Evolutionary conservation across 192 early-diverging fungal genomes (phyloP), one percentile per base, ranked within the genome.

Genomic region (Entomortierella chlamydospora): DNA sequence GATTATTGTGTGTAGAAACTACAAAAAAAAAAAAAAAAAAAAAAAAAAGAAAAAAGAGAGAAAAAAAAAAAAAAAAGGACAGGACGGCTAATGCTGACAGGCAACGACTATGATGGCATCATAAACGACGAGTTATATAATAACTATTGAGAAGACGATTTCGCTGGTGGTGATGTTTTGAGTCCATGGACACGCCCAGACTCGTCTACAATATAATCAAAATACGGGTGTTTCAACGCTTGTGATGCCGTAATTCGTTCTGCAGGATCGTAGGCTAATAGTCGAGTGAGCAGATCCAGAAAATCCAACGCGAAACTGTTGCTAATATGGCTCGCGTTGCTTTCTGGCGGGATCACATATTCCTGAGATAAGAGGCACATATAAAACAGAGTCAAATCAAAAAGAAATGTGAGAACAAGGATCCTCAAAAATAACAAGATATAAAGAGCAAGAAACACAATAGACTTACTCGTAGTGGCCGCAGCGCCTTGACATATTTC

Each of bases 161-260:
- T 49, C 3, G 30, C 47, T 26, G 55, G 37, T n/a, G 57, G 26
- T 15, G 55, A 37, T 28, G 50, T 70, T 18, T 42, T 49, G 1
- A 64, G n/a, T n/a, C 50, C 61, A 22, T 64, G 49, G 47, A 78
- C 57, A 4, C 58, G 54, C 33, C 84, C 84, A 41, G 59, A 39
- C 13, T 85, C 83, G 56, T 87, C 81, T 51, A 90, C 73, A 7
- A 83, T 78, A 29, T 85, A 83, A 61, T 87, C 82, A 77, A 99
- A 94, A 77, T 97, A 98, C 37, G 90, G 91, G 74, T 97, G 96
- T 26, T 89, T 77, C 54, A 96, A 85, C 4, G 97, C 97, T 49
- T 95, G 87, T 17, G 88, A 84, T 15, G 97, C 96, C 5, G 94
- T 88, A 43, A 97, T 92, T 42, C 96, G 87, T 28, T 90, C 71